Evolutionary conservation across 768 basidiomycete species (phyloP).

Genomic region (Collybiopsis luxurians): DNA sequence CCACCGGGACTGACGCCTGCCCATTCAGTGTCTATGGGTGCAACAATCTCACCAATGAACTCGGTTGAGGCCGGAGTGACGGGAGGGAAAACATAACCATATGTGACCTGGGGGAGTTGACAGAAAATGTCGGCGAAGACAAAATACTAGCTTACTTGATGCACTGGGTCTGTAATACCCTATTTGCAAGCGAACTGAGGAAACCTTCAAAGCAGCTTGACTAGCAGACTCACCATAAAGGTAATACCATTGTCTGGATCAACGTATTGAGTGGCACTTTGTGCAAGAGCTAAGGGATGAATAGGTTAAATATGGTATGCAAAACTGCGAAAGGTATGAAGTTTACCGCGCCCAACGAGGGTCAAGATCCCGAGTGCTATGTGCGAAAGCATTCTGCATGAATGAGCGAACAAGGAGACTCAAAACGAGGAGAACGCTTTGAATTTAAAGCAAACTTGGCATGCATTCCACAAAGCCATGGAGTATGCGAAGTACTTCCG

Average conservation of each 20-base stretch:
- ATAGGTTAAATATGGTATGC: background rate
- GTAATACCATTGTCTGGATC: constrained; percentile 57
- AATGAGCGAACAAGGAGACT: background rate
- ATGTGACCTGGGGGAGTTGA: background rate
- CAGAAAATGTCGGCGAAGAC: constrained; percentile 16
- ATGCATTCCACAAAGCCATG: background rate
- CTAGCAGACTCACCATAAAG: constrained; percentile 26
- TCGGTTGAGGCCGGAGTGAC: constrained; percentile 39
- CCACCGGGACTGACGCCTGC: constrained; percentile 52
- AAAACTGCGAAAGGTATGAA: background rate
- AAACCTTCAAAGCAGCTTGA: background rate
- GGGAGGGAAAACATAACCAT: constrained; percentile 54
- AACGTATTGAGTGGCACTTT: constrained; percentile 39
- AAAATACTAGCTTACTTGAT: constrained; percentile 36
- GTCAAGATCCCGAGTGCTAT: constrained; percentile 24
- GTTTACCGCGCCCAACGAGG: constrained; percentile 27
- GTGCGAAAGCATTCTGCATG: constrained; percentile 14
- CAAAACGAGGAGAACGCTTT: background rate
- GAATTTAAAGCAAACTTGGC: constrained; percentile 4
- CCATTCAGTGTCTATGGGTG: constrained; percentile 55
- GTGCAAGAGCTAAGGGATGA: constrained; percentile 36
- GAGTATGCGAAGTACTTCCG: constrained; percentile 15
- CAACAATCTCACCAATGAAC: constrained; percentile 62
- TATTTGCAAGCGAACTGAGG: background rate
- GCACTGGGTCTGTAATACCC: constrained; percentile 40